phyloP scores from a whole-genome alignment of 2,329 filamentous ascomycete species.

The Neofusicoccum umdonicola region DNA sequence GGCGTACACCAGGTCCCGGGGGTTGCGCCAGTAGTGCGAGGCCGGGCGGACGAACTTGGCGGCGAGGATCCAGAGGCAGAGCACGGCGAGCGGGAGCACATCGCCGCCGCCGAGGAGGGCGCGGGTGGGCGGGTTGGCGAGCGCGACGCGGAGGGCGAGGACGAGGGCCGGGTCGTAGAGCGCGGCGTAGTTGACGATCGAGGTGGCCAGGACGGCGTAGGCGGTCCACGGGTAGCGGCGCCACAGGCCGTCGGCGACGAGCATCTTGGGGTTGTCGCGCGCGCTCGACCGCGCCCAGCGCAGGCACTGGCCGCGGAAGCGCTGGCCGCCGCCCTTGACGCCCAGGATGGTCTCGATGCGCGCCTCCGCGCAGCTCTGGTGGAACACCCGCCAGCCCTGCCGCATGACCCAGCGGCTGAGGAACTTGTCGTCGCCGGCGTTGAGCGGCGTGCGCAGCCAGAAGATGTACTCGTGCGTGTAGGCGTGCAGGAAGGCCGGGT shows the following conservation, averaged over 20 bases:
- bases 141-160: slow-evolving; percentile 29
- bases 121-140: slow-evolving; percentile 14
- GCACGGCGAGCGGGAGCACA: slow-evolving; percentile 21
- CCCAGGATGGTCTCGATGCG: slow-evolving; percentile 50
- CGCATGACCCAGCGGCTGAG: slow-evolving; percentile 53
- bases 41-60: slow-evolving; percentile 59
- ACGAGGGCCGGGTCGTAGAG: slow-evolving; percentile 51
- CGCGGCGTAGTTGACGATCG: slow-evolving; percentile 56
- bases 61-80: slow-evolving; percentile 50
- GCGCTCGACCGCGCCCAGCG: slow-evolving; percentile 25
- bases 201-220: slow-evolving; percentile 57
- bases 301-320: slow-evolving; percentile 25
- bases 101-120: slow-evolving; percentile 19
- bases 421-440: slow-evolving; percentile 42
- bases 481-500: slow-evolving; percentile 21
- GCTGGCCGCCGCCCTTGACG: slow-evolving; percentile 19
- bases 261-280: slow-evolving; percentile 20
- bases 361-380: slow-evolving; percentile 52
- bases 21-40: slow-evolving; percentile 52
- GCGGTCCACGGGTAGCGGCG: slow-evolving; percentile 50
- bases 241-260: slow-evolving; percentile 41
- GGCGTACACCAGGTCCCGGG: slow-evolving; percentile 52
- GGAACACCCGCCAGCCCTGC: slow-evolving; percentile 48
- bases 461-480: slow-evolving; percentile 26
- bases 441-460: slow-evolving; percentile 21